These are phyloP conservation scores for Cyberlindnera americana DNA, from an alignment of 805 yeast genomes.

Conservation along the genomic window DNA sequence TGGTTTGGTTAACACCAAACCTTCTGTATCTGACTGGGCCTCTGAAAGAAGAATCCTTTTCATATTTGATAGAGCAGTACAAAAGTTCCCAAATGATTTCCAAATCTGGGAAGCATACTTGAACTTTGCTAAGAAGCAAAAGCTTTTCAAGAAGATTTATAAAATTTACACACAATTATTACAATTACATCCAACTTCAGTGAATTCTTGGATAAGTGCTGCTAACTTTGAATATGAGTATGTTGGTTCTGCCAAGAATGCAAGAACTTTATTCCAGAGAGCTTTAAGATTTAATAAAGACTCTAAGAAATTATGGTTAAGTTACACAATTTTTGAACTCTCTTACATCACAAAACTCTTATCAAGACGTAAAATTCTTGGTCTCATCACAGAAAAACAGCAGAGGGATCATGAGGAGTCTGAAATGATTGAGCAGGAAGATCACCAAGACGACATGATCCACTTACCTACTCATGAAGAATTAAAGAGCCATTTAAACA, in stretches of 20 bases:
- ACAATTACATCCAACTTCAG: constrained; percentile 86
- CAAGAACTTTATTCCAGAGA: constrained; percentile 80
- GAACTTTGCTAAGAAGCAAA: constrained; percentile 59
- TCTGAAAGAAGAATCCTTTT: constrained; percentile 76
- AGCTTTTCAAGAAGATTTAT: constrained; percentile 69
- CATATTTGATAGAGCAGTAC: constrained; percentile 78
- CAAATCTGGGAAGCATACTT: constrained; percentile 77
- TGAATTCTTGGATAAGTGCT: constrained; percentile 90
- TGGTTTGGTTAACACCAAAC: constrained; percentile 52
- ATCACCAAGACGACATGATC: no score
- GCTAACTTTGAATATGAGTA: constrained; percentile 91
- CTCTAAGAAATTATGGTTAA: constrained; percentile 69
- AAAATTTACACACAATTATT: constrained; percentile 73
- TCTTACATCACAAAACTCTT: constrained; percentile 79
- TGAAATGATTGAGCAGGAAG: constrained; percentile 28
- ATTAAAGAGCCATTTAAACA: constrained; percentile 58
- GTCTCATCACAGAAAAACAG: constrained; percentile 69
- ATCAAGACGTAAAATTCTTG: constrained; percentile 78
- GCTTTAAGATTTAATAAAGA: constrained; percentile 83
- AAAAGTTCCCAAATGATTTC: constrained; percentile 73
- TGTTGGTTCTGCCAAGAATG: constrained; percentile 84
- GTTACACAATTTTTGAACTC: constrained; percentile 85
- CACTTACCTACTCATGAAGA: constrained; percentile 55
- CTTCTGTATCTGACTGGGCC: constrained; percentile 82
- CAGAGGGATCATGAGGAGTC: constrained; percentile 46